Base-by-base conservation (phyloP, 1,139 yeast genomes). In the Blastobotrys malaysiensis region DNA sequence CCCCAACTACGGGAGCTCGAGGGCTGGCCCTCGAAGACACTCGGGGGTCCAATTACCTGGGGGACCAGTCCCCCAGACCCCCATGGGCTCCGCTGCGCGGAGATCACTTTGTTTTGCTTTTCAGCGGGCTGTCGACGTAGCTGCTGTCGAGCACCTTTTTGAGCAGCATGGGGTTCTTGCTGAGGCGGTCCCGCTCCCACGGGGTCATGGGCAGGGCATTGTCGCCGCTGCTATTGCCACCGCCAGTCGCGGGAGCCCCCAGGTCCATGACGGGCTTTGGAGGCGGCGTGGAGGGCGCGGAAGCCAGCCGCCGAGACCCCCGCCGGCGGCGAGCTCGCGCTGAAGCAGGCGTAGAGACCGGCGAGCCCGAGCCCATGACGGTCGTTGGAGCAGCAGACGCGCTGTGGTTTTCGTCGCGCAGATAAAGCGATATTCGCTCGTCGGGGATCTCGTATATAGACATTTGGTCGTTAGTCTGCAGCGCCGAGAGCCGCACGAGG, bases 401-500 rank as follows among this genome's bases (percentile, higher is more conserved):
- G 7, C 6, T 9, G 18, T 22, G 47, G 47, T 21, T 20, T 43
- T 84, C 88, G 62, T 87, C 90, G 50, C 80, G 77, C 31, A 88
- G 69, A 61, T 85, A 87, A 1, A 83, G 65, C 9, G 85, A 71
- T 18, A 88, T 71, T 20, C 86, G 77, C 65, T 87, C 95, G 65
- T 88, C 95, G 16, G 79, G 78, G 11, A 84, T 78, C 2, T 78
- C 72, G 20, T 82, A 67, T 7, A 86, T 69, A 0, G 84, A 73
- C 27, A 69, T 73, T 57, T 80, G 83, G 62, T 87, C 93, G 59
- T 75, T 79, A 18, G 79, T 73, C 65, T 88, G 91, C 20, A 87
- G 70, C 0, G 85, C 81, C 24, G 82, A 70, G 5, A 88, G 72
- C 50, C 95, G 73, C 1, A 86, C 65, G 4, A 86, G 62, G 61